Conservation (phyloP, 805 yeast species). For the Starmerella bombi region DNA sequence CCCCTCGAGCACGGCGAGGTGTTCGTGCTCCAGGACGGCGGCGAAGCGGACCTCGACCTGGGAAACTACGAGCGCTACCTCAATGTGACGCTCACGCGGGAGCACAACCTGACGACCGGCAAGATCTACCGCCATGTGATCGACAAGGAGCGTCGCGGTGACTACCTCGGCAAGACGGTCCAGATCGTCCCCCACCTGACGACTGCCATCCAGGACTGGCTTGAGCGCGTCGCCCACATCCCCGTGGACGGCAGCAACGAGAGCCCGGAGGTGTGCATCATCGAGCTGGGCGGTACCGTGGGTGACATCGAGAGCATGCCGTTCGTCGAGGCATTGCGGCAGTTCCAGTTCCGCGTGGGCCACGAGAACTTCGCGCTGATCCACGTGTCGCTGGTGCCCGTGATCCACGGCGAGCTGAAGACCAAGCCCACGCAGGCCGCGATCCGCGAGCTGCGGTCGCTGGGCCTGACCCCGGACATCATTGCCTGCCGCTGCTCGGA, state of each 20-base stretch:
- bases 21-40: constrained; percentile 95
- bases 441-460: constrained; percentile 84
- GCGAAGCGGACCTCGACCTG: constrained; percentile 94
- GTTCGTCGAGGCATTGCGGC: constrained; percentile 96
- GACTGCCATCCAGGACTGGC: constrained; percentile 96
- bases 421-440: constrained; percentile 99
- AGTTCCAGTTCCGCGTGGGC: constrained; percentile 96
- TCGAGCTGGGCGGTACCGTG: constrained; percentile 97
- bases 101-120: constrained; percentile 97
- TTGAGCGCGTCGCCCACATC: constrained; percentile 76
- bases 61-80: constrained; percentile 97
- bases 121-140: constrained; percentile 90
- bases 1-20: constrained; percentile 99
- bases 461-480: constrained; percentile 91
- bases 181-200: constrained; percentile 98
- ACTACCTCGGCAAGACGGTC: constrained; percentile 96
- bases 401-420: constrained; percentile 96
- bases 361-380: constrained; percentile 84
- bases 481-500: constrained; percentile 95
- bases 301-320: constrained; percentile 99
- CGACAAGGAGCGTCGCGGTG: constrained; percentile 90
- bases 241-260: constrained; percentile 85
- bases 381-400: constrained; percentile 95
- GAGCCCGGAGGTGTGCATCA: constrained; percentile 91
- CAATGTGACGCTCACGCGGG: constrained; percentile 80